A percentile compares a stretch with the other conserved stretches of the same genome.
phyloP scores from a whole-genome alignment of 2,329 filamentous ascomycete genomes.

The Cyphellophora attinorum region DNA sequence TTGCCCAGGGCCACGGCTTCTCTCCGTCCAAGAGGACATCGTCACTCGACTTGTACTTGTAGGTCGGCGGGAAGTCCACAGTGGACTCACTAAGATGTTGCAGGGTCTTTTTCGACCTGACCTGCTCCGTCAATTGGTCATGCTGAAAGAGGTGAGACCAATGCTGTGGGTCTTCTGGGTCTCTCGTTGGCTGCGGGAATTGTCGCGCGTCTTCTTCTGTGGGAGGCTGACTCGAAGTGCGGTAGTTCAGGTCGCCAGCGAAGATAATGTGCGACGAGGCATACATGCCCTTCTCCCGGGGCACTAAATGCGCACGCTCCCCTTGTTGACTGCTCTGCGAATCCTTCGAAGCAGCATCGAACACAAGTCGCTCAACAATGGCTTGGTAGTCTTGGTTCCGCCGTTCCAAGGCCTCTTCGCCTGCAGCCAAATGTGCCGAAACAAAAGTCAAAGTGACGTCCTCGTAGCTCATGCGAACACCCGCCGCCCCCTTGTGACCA shows the following conservation, averaged over 20 bases:
- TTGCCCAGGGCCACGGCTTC: constrained; percentile 61
- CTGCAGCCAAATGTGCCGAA: constrained; percentile 77
- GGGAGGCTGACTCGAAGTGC: constrained; percentile 62
- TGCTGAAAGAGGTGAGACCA: constrained; percentile 57
- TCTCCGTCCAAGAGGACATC: constrained; percentile 25
- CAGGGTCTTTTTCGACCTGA: constrained; percentile 56
- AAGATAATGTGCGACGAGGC: constrained; percentile 70
- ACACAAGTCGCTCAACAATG: constrained; percentile 72
- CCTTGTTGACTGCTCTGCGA: constrained; percentile 19
- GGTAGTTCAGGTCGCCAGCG: constrained; percentile 90
- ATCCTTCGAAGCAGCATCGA: constrained; percentile 31
- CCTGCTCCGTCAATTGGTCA: constrained; percentile 74
- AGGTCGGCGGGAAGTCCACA: constrained; percentile 79
- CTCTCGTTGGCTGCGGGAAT: constrained; percentile 54
- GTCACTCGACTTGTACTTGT: constrained; percentile 62
- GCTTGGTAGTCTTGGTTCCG: constrained; percentile 83
- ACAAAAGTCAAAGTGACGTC: constrained; percentile 69
- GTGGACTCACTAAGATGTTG: constrained; percentile 68
- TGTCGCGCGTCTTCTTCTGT: constrained; percentile 40
- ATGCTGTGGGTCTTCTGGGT: constrained; percentile 46
- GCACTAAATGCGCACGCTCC: constrained; percentile 12
- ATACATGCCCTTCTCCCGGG: constrained; percentile 51
- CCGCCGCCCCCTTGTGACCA: constrained; percentile 93
- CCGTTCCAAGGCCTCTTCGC: constrained; percentile 66
- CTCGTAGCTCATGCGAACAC: constrained; percentile 52